Percentiles rank a stretch among this genome's conserved stretches.
phyloP scores from a whole-genome alignment of 805 yeast species.

The Wickerhamiella lipophila region DNA sequence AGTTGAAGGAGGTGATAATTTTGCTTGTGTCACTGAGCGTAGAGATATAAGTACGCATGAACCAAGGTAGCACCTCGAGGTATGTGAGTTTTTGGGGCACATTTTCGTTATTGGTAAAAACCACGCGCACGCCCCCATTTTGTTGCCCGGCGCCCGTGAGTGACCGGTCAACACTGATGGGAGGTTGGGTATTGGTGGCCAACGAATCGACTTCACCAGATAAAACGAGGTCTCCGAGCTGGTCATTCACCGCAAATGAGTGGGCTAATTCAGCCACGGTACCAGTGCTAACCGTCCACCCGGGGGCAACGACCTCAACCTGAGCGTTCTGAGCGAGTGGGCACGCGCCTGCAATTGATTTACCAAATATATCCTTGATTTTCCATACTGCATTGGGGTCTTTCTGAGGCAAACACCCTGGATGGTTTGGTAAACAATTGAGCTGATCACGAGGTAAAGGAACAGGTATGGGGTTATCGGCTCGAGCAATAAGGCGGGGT shows the following conservation, averaged over 20 bases:
- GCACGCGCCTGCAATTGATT: slow-evolving; percentile 49
- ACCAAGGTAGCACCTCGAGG: slow-evolving; percentile 88
- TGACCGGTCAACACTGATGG: slow-evolving; percentile 66
- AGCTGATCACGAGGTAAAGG: slow-evolving; percentile 62
- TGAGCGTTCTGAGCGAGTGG: slow-evolving; percentile 31
- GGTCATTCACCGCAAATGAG: not conserved
- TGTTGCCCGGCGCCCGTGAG: slow-evolving; percentile 88
- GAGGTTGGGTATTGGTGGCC: slow-evolving; percentile 33
- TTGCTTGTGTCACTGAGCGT: slow-evolving; percentile 35
- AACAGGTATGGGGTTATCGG: slow-evolving; percentile 58
- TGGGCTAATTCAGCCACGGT: not conserved
- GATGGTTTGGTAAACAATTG: slow-evolving; percentile 57
- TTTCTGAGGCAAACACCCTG: slow-evolving; percentile 60
- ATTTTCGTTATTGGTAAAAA: slow-evolving; percentile 50
- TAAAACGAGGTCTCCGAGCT: not conserved
- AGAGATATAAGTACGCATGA: slow-evolving; percentile 67
- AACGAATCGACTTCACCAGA: not conserved
- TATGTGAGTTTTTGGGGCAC: slow-evolving; percentile 42
- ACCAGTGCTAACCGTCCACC: slow-evolving; percentile 7
- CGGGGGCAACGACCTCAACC: slow-evolving; percentile 17
- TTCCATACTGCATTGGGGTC: slow-evolving; percentile 31
- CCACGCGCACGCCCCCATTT: slow-evolving; percentile 74
- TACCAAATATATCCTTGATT: slow-evolving; percentile 59
- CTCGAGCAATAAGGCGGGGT: slow-evolving; percentile 51
- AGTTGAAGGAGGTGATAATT: slow-evolving; percentile 32